phyloP scores from a whole-genome alignment of 495 filamentous ascomycete genomes.

The Paragyromitra xinjiangensis region DNA sequence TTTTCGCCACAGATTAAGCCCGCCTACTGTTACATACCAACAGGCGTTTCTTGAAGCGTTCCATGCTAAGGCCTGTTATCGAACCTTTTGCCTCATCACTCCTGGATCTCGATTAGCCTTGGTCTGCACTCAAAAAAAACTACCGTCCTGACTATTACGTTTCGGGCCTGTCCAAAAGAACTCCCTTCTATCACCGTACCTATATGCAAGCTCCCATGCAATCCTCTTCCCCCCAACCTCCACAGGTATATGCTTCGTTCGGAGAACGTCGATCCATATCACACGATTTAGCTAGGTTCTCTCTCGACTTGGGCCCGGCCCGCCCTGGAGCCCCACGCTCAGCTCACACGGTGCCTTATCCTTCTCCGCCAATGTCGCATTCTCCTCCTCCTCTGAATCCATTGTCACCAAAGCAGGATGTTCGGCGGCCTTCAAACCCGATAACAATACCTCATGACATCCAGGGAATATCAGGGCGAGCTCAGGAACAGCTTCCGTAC shows the following conservation, averaged over 20 bases:
- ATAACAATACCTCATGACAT: constrained; percentile 62
- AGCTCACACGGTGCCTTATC: constrained; percentile 72
- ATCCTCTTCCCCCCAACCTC: constrained; percentile 56
- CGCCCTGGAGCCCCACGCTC: constrained; percentile 72
- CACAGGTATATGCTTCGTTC: constrained; percentile 61
- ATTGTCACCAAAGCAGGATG: constrained; percentile 67
- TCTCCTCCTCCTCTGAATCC: constrained; percentile 71
- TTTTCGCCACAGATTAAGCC: constrained; percentile 56
- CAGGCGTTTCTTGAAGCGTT: constrained; percentile 51
- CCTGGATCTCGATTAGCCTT: constrained; percentile 55
- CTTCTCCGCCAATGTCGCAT: constrained; percentile 87
- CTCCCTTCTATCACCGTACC: constrained; percentile 44
- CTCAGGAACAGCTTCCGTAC: constrained; percentile 59
- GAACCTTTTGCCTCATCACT: constrained; percentile 37
- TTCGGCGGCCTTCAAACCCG: constrained; percentile 69
- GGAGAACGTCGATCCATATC: constrained; percentile 69
- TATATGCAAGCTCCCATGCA: constrained; percentile 58
- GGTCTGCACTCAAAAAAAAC: constrained; percentile 34
- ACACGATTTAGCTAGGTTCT: constrained; percentile 70
- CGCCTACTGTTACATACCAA: constrained; percentile 53
- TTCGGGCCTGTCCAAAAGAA: constrained; percentile 35
- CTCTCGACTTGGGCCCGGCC: constrained; percentile 74
- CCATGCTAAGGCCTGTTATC: constrained; percentile 49
- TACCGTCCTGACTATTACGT: constrained; percentile 36
- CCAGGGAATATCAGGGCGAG: constrained; percentile 63